Evolutionary conservation across 805 yeast species (phyloP).

Genomic region (Yamadazyma kitorensis): DNA sequence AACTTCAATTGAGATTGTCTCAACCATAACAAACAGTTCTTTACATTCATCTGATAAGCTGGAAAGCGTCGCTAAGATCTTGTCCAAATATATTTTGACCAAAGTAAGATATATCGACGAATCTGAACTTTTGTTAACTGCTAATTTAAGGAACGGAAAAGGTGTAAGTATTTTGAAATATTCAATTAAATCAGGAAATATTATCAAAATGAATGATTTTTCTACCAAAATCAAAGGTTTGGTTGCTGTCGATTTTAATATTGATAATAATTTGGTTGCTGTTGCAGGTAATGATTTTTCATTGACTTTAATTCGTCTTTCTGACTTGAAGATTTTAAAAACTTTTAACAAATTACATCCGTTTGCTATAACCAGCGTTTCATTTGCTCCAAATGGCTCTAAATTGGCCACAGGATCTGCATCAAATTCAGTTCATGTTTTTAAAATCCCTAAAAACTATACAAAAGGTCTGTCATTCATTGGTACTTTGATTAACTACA

Average conservation of each 20-base stretch:
- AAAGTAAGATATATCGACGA: conserved; percentile 43
- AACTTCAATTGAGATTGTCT: conserved; percentile 49
- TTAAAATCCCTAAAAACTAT: conserved; percentile 54
- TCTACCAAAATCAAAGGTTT: conserved; percentile 53
- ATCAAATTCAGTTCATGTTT: conserved; percentile 66
- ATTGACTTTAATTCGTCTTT: conserved; percentile 51
- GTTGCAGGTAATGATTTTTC: conserved; percentile 68
- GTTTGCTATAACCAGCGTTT: conserved; percentile 73
- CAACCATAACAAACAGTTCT: conserved; percentile 45
- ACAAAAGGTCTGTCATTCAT: conserved; percentile 38
- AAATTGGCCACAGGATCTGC: conserved; percentile 73
- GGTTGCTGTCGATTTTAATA: conserved; percentile 48
- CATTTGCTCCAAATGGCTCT: conserved; percentile 66
- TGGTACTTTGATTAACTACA: conserved; percentile 31
- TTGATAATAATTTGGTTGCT: conserved; percentile 44
- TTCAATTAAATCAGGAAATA: conserved; percentile 39
- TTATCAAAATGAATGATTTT: conserved; percentile 41
- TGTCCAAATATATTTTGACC: conserved; percentile 30
- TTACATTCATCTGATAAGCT: conserved; percentile 23
- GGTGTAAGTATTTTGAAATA: conserved; percentile 47
- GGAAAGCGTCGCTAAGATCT: conserved; percentile 18
- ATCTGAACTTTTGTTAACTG: conserved; percentile 31
- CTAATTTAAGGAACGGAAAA: conserved; percentile 26
- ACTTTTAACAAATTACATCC: conserved; percentile 62
- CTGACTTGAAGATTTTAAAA: conserved; percentile 50